Percentiles rank a stretch among this genome's conserved stretches.
These are phyloP conservation scores for Sonneratia alba DNA, from an alignment of 345 rosid genomes.

Conservation along the genomic window DNA sequence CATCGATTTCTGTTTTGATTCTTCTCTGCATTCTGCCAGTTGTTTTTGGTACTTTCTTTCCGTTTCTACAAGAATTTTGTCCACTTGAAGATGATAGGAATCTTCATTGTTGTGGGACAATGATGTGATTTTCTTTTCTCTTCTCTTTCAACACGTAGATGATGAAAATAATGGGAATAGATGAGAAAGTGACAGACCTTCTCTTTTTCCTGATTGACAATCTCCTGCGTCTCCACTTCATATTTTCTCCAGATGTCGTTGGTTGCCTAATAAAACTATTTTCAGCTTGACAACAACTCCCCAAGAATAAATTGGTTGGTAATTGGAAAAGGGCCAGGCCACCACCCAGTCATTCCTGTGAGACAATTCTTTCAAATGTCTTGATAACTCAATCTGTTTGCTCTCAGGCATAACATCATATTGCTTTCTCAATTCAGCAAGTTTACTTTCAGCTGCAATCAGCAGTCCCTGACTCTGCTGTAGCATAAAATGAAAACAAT, in stretches of 20 bases:
- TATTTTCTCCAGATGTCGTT: conserved; percentile 73
- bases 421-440: conserved; percentile 60
- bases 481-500: conserved; percentile 12
- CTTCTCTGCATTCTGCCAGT: conserved; percentile 47
- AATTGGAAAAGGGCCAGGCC: conserved; percentile 14
- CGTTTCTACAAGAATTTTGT: conserved; percentile 35
- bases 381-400: conserved; percentile 71
- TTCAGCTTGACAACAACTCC: conserved; percentile 7
- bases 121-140: neutral
- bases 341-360: conserved; percentile 81
- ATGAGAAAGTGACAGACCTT: conserved; percentile 37
- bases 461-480: conserved; percentile 58
- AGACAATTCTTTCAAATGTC: conserved; percentile 85
- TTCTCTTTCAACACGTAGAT: neutral
- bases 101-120: neutral
- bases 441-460: conserved; percentile 54
- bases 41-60: conserved; percentile 44
- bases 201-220: conserved; percentile 45
- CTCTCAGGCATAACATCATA: conserved; percentile 69
- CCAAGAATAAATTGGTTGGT: conserved; percentile 10
- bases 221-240: conserved; percentile 65
- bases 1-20: conserved; percentile 40
- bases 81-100: conserved; percentile 38
- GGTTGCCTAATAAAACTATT: conserved; percentile 49
- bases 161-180: neutral